Percentiles rank a stretch among this genome's conserved stretches.
phyloP scores from a whole-genome alignment of 2,329 filamentous ascomycete species.

The Fusarium multiceps region DNA sequence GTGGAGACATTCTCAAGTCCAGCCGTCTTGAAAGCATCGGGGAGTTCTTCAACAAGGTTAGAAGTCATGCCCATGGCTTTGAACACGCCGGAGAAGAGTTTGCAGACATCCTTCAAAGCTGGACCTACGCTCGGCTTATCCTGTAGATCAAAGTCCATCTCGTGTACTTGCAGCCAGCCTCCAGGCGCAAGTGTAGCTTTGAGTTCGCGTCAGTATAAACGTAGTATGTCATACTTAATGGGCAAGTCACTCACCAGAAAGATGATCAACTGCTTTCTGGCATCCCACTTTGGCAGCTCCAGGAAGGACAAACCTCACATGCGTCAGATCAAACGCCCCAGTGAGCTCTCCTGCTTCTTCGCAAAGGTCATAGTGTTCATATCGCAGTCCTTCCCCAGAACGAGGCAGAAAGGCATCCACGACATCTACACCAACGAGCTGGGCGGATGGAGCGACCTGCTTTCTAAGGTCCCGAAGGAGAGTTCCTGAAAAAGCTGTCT shows the following conservation, averaged over 20 bases:
- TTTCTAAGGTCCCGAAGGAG: constrained; percentile 20
- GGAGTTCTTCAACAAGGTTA: neutral
- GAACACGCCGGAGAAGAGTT: constrained; percentile 5
- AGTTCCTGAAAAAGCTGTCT: neutral
- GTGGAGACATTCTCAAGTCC: neutral
- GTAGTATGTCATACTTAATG: rapidly evolving
- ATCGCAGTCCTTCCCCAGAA: neutral
- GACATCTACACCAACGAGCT: constrained; percentile 28
- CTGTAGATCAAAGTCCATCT: constrained; percentile 12
- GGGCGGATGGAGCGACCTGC: constrained; percentile 20
- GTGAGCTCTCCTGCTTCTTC: neutral
- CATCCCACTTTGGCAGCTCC: constrained; percentile 7
- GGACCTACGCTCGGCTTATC: neutral
- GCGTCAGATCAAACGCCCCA: constrained; percentile 7
- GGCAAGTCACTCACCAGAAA: neutral
- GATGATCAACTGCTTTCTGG: neutral
- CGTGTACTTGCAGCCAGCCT: constrained; percentile 25
- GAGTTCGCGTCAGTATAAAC: rapidly evolving
- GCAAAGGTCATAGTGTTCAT: constrained; percentile 10
- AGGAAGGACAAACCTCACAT: constrained; percentile 14
- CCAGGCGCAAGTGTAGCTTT: constrained; percentile 12
- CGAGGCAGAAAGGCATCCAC: constrained; percentile 8
- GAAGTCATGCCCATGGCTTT: constrained; percentile 16
- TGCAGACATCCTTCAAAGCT: constrained; percentile 12
- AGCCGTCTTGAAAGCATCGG: neutral